phyloP scores from a whole-genome alignment of 1,284 basidiomycete species.

The Polyporus tsugae region DNA sequence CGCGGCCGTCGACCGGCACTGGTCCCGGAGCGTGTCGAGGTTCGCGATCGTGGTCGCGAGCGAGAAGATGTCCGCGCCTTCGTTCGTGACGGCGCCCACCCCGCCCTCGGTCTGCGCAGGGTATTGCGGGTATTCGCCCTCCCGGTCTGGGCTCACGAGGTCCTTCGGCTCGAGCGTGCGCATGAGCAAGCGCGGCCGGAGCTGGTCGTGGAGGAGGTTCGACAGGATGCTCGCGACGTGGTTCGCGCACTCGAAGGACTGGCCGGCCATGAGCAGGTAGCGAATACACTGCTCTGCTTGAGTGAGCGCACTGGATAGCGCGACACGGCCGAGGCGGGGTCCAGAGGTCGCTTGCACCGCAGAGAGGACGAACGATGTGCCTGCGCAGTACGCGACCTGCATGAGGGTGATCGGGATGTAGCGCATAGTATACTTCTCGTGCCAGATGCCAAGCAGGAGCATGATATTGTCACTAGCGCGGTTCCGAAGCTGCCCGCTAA shows the following conservation, averaged over 20 bases:
- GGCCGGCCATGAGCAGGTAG: slow-evolving; percentile 58
- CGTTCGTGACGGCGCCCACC: slow-evolving; percentile 13
- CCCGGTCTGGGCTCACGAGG: slow-evolving; percentile 25
- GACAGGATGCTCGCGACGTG: slow-evolving; percentile 55
- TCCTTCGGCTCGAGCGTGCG: slow-evolving; percentile 39
- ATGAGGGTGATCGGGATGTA: slow-evolving; percentile 69
- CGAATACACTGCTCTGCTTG: slow-evolving; percentile 56
- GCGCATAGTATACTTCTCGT: slow-evolving; percentile 63
- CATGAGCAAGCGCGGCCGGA: slow-evolving; percentile 41
- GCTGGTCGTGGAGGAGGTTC: slow-evolving; percentile 44
- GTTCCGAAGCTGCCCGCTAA: slow-evolving; percentile 58
- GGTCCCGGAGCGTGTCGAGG: slow-evolving; percentile 32
- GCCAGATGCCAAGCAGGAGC: slow-evolving; percentile 64
- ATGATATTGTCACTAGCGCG: slow-evolving; percentile 73
- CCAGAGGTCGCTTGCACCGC: slow-evolving; percentile 61
- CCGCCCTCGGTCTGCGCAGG: slow-evolving; percentile 12
- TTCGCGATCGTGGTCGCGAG: slow-evolving; percentile 29
- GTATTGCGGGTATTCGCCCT: slow-evolving; percentile 9
- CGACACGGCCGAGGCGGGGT: slow-evolving; percentile 44
- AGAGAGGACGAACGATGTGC: slow-evolving; percentile 66
- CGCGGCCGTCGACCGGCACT: slow-evolving; percentile 27
- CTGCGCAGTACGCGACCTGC: slow-evolving; percentile 72
- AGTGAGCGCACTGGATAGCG: slow-evolving; percentile 46
- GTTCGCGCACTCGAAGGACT: slow-evolving; percentile 59
- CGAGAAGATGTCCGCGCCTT: slow-evolving; percentile 27